phyloP scores from a whole-genome alignment of 2,329 filamentous ascomycete species.

The Sporothrix phasma region DNA sequence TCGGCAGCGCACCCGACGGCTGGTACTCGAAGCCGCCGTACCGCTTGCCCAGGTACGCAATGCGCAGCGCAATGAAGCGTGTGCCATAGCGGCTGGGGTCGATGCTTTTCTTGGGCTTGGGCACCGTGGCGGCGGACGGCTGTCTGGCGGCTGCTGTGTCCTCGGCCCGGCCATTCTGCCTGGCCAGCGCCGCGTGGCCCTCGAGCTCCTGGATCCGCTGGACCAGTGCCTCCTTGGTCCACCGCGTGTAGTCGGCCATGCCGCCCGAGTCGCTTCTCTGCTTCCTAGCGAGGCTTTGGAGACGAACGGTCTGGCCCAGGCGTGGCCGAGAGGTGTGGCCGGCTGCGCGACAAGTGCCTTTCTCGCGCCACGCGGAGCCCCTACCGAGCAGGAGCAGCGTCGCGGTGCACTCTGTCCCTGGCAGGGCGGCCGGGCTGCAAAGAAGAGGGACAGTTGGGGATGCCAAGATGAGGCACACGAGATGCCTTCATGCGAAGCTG shows the following conservation, averaged over 20 bases:
- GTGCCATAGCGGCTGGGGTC: conserved; percentile 76
- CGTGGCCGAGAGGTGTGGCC: neutral
- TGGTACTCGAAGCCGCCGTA: conserved; percentile 94
- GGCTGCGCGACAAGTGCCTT: neutral
- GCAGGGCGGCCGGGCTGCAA: neutral
- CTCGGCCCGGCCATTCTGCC: neutral
- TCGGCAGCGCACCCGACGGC: conserved; percentile 59
- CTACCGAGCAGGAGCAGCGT: neutral
- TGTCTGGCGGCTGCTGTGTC: neutral
- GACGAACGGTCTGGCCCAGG: neutral
- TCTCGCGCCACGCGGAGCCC: neutral
- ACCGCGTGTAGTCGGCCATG: conserved; percentile 19
- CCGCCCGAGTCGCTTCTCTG: neutral
- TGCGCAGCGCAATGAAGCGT: conserved; percentile 78
- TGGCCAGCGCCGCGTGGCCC: neutral
- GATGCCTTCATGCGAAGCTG: conserved; percentile 2
- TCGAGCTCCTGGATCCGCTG: conserved; percentile 19
- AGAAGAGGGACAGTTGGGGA: neutral
- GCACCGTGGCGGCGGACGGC: neutral
- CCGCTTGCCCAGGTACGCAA: conserved; percentile 81
- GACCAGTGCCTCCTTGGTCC: conserved; percentile 30
- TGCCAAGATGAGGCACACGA: neutral
- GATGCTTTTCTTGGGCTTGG: conserved; percentile 45
- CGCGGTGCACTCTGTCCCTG: neutral
- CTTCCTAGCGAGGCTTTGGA: neutral